Percentiles rank a stretch among this genome's conserved stretches.
Conservation (phyloP, 1,284 basidiomycete genomes). For the Apiotrichum porosum region DNA sequence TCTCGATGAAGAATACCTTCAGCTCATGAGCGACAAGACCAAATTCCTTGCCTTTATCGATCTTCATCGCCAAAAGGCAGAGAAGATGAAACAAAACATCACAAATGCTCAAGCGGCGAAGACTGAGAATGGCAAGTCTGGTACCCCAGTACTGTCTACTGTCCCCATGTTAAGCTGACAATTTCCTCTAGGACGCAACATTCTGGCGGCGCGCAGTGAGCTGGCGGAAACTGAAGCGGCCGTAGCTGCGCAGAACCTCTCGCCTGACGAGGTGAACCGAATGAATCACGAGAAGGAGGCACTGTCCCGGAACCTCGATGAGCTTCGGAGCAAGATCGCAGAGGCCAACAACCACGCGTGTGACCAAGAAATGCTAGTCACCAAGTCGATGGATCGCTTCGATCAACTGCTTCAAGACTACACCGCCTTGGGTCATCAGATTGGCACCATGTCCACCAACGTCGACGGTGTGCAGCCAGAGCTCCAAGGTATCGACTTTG, state of each 20-base stretch:
- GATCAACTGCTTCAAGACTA: constrained; percentile 74
- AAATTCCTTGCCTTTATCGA: constrained; percentile 46
- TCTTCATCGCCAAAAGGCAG: constrained; percentile 39
- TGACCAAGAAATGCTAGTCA: constrained; percentile 70
- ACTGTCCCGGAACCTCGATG: constrained; percentile 63
- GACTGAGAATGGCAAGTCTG: constrained; percentile 29
- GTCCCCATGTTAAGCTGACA: no score
- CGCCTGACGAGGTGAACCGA: constrained; percentile 73
- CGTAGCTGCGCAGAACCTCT: constrained; percentile 74
- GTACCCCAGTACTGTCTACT: not conserved
- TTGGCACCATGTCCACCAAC: constrained; percentile 59
- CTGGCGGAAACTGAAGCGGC: constrained; percentile 60
- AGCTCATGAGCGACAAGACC: constrained; percentile 42
- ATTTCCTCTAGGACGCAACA: constrained; percentile 1
- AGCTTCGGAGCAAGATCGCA: constrained; percentile 65
- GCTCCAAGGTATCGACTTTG: constrained; percentile 55
- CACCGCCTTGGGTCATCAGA: constrained; percentile 62
- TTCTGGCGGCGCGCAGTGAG: constrained; percentile 47
- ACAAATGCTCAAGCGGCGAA: constrained; percentile 26
- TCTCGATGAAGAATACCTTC: constrained; percentile 41
- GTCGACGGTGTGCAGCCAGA: not conserved
- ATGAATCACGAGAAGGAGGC: constrained; percentile 82
- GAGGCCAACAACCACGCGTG: constrained; percentile 66
- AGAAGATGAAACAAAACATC: constrained; percentile 38
- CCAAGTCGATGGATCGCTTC: constrained; percentile 67